phyloP scores from a whole-genome alignment of 2,329 filamentous ascomycete species.

The Venturia asperata region DNA sequence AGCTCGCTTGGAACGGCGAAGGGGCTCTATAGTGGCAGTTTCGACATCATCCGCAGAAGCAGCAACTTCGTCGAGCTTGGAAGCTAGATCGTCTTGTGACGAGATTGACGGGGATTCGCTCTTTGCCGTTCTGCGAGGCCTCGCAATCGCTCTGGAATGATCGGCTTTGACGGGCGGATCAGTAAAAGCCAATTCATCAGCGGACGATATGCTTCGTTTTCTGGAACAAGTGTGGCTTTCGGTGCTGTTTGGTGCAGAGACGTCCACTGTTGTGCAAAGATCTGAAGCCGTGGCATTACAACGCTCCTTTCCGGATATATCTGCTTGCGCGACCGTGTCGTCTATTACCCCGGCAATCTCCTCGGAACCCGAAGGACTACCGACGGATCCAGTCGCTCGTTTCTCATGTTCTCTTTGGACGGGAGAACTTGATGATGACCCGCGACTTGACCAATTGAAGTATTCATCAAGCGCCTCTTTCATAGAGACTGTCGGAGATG shows the following conservation, averaged over 20 bases:
- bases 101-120: neutral
- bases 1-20: conserved; percentile 8
- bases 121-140: neutral
- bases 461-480: conserved; percentile 3
- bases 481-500: neutral
- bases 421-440: neutral
- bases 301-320: neutral
- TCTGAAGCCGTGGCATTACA: neutral
- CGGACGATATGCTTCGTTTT: conserved; percentile 3
- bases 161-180: neutral
- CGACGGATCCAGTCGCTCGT: neutral
- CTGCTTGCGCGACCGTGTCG: neutral
- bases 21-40: neutral
- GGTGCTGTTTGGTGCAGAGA: neutral
- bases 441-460: neutral
- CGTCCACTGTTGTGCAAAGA: too few relatives aligned
- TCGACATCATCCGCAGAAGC: neutral
- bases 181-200: neutral
- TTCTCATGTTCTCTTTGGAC: neutral
- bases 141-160: neutral
- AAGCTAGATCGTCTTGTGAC: neutral
- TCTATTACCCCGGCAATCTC: neutral
- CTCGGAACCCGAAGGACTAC: neutral
- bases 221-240: neutral
- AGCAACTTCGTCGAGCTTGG: neutral